Conservation (phyloP, 2,329 filamentous ascomycete species). For the Diaporthe sp. region DNA sequence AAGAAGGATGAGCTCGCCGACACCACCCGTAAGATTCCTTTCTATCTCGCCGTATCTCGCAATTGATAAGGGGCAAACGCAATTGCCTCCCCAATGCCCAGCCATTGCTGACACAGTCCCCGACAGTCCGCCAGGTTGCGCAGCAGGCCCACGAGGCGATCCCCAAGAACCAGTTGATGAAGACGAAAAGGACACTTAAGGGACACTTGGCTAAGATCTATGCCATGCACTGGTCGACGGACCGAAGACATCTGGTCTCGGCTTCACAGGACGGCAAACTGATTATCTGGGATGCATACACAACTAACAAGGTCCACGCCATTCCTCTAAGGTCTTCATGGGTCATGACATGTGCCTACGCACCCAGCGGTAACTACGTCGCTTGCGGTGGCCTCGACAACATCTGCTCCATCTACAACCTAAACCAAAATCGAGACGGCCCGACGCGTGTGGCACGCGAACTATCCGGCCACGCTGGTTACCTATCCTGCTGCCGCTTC, state of each 20-base stretch:
- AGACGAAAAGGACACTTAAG: conserved; percentile 95
- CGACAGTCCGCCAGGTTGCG: conserved; percentile 87
- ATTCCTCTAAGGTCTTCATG: conserved; percentile 97
- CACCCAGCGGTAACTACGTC: conserved; percentile 97
- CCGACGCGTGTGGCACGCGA: conserved; percentile 96
- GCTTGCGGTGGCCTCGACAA: conserved; percentile 99
- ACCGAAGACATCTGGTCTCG: conserved; percentile 95
- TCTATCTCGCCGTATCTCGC: conserved; percentile 8
- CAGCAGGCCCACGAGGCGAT: conserved; percentile 92
- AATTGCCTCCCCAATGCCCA: conserved; percentile 4
- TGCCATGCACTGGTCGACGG: conserved; percentile 99
- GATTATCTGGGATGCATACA: conserved; percentile 99
- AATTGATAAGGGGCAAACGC: conserved; percentile 20
- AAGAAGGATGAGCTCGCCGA: conserved; percentile 99
- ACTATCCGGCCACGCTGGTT: conserved; percentile 95
- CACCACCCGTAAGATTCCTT: conserved; percentile 85
- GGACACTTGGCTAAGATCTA: conserved; percentile 99
- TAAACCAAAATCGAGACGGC: conserved; percentile 94
- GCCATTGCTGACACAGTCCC: conserved; percentile 38
- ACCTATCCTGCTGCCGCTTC: conserved; percentile 97
- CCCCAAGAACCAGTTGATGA: conserved; percentile 93
- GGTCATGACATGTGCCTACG: conserved; percentile 99
- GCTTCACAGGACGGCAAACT: conserved; percentile 99
- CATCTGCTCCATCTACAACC: conserved; percentile 99
- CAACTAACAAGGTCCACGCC: conserved; percentile 99